phyloP scores from a whole-genome alignment of 2,329 filamentous ascomycete species.

The Aspergillus sp. region DNA sequence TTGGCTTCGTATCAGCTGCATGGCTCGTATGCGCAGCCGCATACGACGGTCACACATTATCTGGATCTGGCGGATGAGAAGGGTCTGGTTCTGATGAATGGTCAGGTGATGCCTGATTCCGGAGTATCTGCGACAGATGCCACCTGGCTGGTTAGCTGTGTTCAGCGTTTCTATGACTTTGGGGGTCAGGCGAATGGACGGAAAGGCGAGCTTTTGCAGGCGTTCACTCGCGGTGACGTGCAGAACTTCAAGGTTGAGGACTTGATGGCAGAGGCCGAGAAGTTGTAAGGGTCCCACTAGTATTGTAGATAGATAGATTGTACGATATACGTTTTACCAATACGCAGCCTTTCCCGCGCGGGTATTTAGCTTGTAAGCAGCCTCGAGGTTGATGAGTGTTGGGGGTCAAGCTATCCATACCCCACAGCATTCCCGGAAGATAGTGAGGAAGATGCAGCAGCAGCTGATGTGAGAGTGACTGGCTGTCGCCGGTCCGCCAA shows the following conservation, averaged over 20 bases:
- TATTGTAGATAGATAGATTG: constrained; percentile 2
- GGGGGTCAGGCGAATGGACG: constrained; percentile 59
- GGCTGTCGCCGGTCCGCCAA: too few relatives aligned
- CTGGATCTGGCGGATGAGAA: constrained; percentile 73
- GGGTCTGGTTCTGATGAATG: constrained; percentile 83
- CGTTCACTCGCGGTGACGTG: constrained; percentile 77
- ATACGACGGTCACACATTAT: constrained; percentile 93
- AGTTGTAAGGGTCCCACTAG: constrained; percentile 50
- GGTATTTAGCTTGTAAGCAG: too few relatives aligned
- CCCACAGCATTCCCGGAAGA: too few relatives aligned
- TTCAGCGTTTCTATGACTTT: constrained; percentile 86
- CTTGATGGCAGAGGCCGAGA: constrained; percentile 86
- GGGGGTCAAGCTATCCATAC: too few relatives aligned
- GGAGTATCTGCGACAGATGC: constrained; percentile 79
- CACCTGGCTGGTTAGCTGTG: constrained; percentile 85
- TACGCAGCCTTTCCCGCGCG: background rate
- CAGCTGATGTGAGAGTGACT: too few relatives aligned
- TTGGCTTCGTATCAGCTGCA: constrained; percentile 89
- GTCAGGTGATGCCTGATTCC: constrained; percentile 71
- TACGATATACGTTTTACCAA: background rate
- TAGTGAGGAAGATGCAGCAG: too few relatives aligned
- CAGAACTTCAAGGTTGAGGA: constrained; percentile 77
- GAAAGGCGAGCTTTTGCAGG: constrained; percentile 72
- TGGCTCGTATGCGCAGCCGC: constrained; percentile 85
- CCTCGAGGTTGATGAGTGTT: too few relatives aligned